Evolutionary conservation across 73 alveolate species (phyloP), one percentile per base, ranked within the genome.

Genomic region (Paramecium primaurelia): DNA sequence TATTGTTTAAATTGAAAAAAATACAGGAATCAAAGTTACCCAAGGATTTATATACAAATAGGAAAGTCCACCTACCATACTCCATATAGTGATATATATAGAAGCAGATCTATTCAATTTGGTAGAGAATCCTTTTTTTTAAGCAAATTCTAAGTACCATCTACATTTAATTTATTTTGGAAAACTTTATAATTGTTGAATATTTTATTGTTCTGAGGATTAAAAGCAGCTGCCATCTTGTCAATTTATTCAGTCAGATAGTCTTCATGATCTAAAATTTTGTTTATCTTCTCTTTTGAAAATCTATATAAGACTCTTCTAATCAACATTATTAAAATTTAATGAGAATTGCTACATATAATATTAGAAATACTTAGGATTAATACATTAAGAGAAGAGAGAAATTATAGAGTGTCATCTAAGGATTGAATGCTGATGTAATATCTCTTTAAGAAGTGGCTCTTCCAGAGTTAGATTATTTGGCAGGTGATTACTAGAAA

Each of bases 381-480:
- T 80, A 80, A 47, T 45, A 45, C 45, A 14, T 45, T 36, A 80
- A 80, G 47, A 34, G 91, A 44, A 80, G 58, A 47, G 30, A 45
- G 25, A 44, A 2, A 10, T 25, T 28, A 11, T 25, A 80, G 34
- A 40, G n/a, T 18, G 18, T 22, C 16, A 80, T 80, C 18, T 28
- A 80, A 40, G 47, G 42, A 26, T 36, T 45, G 6, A 49, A 80
- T 80, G 77, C 77, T 18, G 75, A 80, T 80, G 91, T 80, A 3
- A 80, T 42, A 10, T 88, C 69, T 16, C 54, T 71, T 28, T 73
- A 89, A 51, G 94, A 89, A 30, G 94, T 89, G 8, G 73, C 94
- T 2, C 49, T 89, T 37, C 44, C 58, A 45, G 86, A 71, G 68
- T 32, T 71, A 10, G 92, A 89, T 30, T 22, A 45, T 20, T 71